Evolutionary conservation across 2,329 filamentous ascomycete genomes (phyloP).

Genomic region (Fusarium anguioides): DNA sequence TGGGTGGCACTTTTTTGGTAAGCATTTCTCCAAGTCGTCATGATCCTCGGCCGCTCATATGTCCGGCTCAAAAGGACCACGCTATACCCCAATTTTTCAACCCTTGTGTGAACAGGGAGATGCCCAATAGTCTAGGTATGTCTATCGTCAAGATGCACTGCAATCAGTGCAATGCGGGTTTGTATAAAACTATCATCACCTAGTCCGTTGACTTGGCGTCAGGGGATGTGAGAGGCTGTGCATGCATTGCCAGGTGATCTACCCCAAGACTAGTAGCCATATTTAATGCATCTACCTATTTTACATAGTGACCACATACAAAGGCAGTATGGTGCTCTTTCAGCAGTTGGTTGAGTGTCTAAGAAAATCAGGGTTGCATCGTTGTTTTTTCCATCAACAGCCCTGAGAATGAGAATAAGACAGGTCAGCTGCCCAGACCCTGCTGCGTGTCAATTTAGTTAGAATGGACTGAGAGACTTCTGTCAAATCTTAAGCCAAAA

Average conservation of each 20-base stretch:
- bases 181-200: not conserved
- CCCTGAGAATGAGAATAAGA: conserved; percentile 27
- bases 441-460: conserved; percentile 30
- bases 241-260: conserved; percentile 32
- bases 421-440: conserved; percentile 33
- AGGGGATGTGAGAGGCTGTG: conserved; percentile 30
- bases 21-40: conserved; percentile 1
- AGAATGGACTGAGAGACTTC: conserved; percentile 10
- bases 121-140: conserved; percentile 20
- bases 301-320: too few relatives aligned
- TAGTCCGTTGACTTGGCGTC: conserved; percentile 21
- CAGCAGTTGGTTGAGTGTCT: conserved; percentile 22
- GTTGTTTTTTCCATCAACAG: conserved; percentile 16
- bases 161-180: not conserved
- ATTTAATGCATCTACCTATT: not conserved
- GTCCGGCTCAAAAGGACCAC: not conserved
- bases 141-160: conserved; percentile 4
- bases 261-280: conserved; percentile 22
- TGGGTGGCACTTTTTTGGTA: conserved; percentile 13
- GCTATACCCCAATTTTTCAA: conserved; percentile 8
- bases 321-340: conserved; percentile 16
- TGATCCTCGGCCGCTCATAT: conserved; percentile 7
- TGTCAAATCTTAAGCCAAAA: conserved; percentile 16
- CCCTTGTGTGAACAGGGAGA: conserved; percentile 2
- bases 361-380: conserved; percentile 16